These are phyloP conservation scores for Globisporangium echinulatum DNA, from an alignment of 352 stramenopile genomes.

Conservation along the genomic window DNA sequence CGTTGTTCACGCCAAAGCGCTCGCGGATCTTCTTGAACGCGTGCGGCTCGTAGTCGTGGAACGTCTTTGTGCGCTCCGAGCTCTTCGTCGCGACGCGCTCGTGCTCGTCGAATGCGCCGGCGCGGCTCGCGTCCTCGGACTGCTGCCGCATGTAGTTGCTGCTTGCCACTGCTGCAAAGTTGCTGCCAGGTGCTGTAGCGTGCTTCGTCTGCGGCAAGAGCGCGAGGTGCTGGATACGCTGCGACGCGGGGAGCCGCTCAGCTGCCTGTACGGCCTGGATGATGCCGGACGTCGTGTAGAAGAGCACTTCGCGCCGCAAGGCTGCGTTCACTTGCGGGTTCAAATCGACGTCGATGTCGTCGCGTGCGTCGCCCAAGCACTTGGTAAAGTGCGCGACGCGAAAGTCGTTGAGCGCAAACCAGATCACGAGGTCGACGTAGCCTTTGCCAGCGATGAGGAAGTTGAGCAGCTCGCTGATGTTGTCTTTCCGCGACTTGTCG, in stretches of 20 bases:
- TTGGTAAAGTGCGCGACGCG: slow-evolving; percentile 69
- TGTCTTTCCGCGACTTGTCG: slow-evolving; percentile 45
- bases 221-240: slow-evolving; percentile 80
- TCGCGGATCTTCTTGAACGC: slow-evolving; percentile 87
- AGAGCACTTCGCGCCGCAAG: slow-evolving; percentile 82
- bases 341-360: slow-evolving; percentile 74
- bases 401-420: slow-evolving; percentile 86
- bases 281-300: slow-evolving; percentile 88
- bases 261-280: slow-evolving; percentile 82
- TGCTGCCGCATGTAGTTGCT: slow-evolving; percentile 49
- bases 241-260: slow-evolving; percentile 60
- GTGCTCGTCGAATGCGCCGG: slow-evolving; percentile 65
- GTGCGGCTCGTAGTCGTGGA: slow-evolving; percentile 85
- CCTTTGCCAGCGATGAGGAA: slow-evolving; percentile 85
- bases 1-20: slow-evolving; percentile 79
- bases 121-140: slow-evolving; percentile 27
- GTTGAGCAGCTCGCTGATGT: slow-evolving; percentile 72
- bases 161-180: slow-evolving; percentile 13
- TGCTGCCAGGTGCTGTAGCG: slow-evolving; percentile 18
- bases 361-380: slow-evolving; percentile 42
- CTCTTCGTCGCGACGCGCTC: slow-evolving; percentile 62
- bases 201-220: slow-evolving; percentile 70
- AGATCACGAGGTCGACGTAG: slow-evolving; percentile 87
- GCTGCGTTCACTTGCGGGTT: slow-evolving; percentile 87
- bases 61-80: slow-evolving; percentile 75